Conservation (phyloP, 176 grass and related monocot species). For the Aechmea fasciata region DNA sequence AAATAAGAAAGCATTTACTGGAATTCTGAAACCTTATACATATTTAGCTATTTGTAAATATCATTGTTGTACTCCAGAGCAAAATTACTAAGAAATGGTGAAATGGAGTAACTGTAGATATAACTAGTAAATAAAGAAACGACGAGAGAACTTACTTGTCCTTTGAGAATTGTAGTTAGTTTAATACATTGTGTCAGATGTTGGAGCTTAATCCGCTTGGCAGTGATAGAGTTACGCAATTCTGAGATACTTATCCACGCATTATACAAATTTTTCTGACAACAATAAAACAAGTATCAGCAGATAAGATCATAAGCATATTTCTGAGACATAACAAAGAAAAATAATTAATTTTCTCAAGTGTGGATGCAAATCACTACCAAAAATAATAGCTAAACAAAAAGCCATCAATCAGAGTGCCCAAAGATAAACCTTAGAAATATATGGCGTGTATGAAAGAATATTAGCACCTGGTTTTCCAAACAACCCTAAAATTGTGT, state of each 20-base stretch:
- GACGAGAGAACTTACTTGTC: slow-evolving; percentile 43
- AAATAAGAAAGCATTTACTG: no score
- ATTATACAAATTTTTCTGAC: slow-evolving; percentile 81
- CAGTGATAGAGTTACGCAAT: slow-evolving; percentile 65
- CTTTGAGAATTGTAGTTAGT: slow-evolving; percentile 64
- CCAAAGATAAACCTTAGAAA: no score
- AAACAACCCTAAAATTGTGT: no score
- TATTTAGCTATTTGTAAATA: not conserved
- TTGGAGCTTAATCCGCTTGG: slow-evolving; percentile 63
- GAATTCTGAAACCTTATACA: no score
- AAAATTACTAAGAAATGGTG: not conserved
- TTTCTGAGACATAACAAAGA: not conserved
- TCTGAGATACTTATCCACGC: slow-evolving; percentile 75
- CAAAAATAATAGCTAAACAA: not conserved
- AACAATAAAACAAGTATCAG: slow-evolving; percentile 3
- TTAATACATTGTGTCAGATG: slow-evolving; percentile 77
- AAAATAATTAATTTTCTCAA: slow-evolving; percentile 16
- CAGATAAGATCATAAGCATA: not conserved
- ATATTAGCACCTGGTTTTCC: no score
- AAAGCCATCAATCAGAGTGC: not conserved
- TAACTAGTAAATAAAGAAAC: not conserved
- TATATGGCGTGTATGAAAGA: no score
- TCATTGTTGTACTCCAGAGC: not conserved
- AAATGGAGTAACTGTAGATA: not conserved
- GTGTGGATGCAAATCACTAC: not conserved